These are phyloP conservation scores for Litchi chinensis DNA, from an alignment of 345 rosid species.

Conservation along the genomic window DNA sequence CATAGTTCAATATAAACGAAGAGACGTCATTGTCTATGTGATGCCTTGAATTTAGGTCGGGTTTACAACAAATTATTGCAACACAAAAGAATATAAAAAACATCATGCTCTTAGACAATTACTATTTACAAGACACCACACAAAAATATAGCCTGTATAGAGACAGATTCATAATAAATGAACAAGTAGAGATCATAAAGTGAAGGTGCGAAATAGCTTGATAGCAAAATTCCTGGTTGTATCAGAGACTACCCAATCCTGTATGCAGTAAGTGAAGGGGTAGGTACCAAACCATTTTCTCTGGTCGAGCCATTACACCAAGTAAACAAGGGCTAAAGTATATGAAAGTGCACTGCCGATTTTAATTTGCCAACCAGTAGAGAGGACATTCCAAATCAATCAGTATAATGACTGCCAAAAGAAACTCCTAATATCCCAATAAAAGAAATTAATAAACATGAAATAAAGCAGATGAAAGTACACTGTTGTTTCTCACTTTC, in stretches of 20 bases:
- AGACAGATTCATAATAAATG: background rate
- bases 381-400: background rate
- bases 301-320: background rate
- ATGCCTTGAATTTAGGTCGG: background rate
- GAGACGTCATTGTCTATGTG: background rate
- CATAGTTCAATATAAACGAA: conserved; percentile 22
- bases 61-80: background rate
- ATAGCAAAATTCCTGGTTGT: background rate
- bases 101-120: background rate
- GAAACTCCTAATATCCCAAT: background rate
- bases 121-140: background rate
- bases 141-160: background rate
- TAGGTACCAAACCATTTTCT: background rate
- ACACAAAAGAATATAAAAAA: background rate
- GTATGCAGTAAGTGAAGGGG: background rate
- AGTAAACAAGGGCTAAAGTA: background rate
- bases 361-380: background rate
- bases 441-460: background rate
- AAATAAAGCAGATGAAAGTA: background rate
- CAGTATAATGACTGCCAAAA: background rate
- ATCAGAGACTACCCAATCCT: background rate
- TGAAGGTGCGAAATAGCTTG: background rate
- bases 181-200: background rate
- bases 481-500: background rate
- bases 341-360: background rate